These are phyloP conservation scores for Heliamphora exappendiculata DNA, from an alignment of 148 eudicot species.

Conservation along the genomic window DNA sequence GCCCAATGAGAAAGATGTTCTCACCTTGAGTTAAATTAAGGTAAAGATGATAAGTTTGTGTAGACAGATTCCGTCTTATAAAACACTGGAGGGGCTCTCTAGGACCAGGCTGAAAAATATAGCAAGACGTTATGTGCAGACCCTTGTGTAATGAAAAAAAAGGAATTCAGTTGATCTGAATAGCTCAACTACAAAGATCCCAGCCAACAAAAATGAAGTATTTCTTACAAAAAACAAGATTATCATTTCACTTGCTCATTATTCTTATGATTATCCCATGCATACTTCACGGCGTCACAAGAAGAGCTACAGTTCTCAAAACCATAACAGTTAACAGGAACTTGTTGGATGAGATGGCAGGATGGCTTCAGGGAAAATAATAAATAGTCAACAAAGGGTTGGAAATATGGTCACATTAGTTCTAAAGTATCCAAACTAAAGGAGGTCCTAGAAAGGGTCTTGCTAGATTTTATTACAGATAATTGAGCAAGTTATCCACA, in stretches of 20 bases:
- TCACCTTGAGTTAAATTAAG: conserved; percentile 60
- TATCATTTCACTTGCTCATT: background rate
- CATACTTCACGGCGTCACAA: background rate
- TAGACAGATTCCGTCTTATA: conserved; percentile 54
- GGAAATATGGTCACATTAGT: background rate
- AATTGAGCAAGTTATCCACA: background rate
- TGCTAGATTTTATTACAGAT: background rate
- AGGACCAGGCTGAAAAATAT: conserved; percentile 73
- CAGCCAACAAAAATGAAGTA: background rate
- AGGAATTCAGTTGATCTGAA: background rate
- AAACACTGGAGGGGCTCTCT: conserved; percentile 60
- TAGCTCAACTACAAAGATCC: background rate
- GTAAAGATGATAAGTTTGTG: conserved; percentile 57
- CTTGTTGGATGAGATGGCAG: background rate
- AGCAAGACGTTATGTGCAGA: background rate
- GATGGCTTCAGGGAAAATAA: conserved; percentile 2
- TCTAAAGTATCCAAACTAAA: conserved; percentile 1
- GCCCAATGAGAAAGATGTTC: conserved; percentile 3
- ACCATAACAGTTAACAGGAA: too few relatives aligned
- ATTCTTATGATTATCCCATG: background rate
- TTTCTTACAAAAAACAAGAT: background rate
- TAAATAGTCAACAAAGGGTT: background rate
- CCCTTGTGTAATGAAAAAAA: background rate
- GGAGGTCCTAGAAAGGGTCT: background rate
- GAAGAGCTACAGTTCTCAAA: background rate